Evolutionary conservation across 257 asterid genomes (phyloP).

Genomic region (Striga asiatica): DNA sequence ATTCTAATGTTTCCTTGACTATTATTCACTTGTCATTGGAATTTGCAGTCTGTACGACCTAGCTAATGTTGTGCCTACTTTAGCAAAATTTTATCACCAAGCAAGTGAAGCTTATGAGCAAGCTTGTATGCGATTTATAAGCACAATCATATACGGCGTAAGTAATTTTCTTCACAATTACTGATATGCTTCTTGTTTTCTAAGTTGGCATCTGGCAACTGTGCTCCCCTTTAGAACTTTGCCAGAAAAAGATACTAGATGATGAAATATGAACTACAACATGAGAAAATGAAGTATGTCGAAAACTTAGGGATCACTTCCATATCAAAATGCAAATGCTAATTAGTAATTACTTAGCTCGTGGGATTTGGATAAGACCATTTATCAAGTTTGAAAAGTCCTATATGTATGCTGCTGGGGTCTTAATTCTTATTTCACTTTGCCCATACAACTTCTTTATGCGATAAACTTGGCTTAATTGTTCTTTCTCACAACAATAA

Average conservation of each 20-base stretch:
- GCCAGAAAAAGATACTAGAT: not conserved
- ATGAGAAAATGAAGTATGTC: not conserved
- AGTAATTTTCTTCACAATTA: constrained; percentile 22
- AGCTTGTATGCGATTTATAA: constrained; percentile 81
- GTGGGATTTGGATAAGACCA: not conserved
- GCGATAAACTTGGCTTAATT: no score
- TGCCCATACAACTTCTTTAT: no score
- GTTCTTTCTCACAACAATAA: no score
- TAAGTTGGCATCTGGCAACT: not conserved
- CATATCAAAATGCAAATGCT: not conserved
- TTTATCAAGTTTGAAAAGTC: no score
- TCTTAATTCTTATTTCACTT: no score
- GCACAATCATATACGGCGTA: constrained; percentile 72
- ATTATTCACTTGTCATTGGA: constrained; percentile 21
- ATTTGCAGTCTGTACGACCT: constrained; percentile 80
- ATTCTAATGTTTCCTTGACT: constrained; percentile 1
- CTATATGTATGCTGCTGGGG: no score
- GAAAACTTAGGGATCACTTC: not conserved
- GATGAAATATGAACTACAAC: not conserved
- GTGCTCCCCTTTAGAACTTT: not conserved
- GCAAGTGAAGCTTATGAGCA: constrained; percentile 95
- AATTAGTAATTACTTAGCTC: not conserved
- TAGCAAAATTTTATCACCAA: constrained; percentile 95
- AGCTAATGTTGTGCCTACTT: constrained; percentile 89
- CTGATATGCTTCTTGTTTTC: not conserved